Evolutionary conservation across 106 monocot genomes (phyloP).

Genomic region (Allium fistulosum): DNA sequence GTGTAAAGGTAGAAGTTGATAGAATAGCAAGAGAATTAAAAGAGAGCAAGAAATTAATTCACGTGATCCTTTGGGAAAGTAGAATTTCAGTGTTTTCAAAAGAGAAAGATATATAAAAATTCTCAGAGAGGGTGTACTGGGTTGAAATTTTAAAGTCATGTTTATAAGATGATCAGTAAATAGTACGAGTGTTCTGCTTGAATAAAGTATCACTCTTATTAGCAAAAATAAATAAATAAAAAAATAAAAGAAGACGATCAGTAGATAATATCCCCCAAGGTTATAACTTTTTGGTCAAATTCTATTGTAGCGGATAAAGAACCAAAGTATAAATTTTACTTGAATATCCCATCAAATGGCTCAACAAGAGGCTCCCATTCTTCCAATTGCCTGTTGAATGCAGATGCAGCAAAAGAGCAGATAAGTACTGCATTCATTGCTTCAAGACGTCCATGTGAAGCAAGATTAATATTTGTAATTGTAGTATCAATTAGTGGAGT

Average conservation of each 20-base stretch:
- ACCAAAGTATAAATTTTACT: conserved; percentile 27
- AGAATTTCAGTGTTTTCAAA: no score
- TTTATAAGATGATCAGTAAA: no score
- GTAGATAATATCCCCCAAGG: neutral
- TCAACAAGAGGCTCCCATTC: conserved; percentile 98
- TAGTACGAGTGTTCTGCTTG: no score
- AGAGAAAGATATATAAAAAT: no score
- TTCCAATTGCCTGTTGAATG: conserved; percentile 92
- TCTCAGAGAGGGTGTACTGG: no score
- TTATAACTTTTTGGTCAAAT: neutral
- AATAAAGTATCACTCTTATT: no score
- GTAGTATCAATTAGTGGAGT: conserved; percentile 75
- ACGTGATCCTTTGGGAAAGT: no score
- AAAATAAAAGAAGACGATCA: neutral
- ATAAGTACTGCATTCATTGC: conserved; percentile 84
- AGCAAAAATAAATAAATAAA: neutral
- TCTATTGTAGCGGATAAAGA: neutral
- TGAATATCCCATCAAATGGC: conserved; percentile 98
- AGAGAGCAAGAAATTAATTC: no score
- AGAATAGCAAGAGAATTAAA: no score
- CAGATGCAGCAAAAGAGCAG: conserved; percentile 93
- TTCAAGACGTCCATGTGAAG: conserved; percentile 73
- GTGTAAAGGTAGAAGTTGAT: no score
- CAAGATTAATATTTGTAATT: conserved; percentile 77
- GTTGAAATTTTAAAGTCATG: no score